phyloP scores from a whole-genome alignment of 106 monocot genomes.

The Chionographis japonica region DNA sequence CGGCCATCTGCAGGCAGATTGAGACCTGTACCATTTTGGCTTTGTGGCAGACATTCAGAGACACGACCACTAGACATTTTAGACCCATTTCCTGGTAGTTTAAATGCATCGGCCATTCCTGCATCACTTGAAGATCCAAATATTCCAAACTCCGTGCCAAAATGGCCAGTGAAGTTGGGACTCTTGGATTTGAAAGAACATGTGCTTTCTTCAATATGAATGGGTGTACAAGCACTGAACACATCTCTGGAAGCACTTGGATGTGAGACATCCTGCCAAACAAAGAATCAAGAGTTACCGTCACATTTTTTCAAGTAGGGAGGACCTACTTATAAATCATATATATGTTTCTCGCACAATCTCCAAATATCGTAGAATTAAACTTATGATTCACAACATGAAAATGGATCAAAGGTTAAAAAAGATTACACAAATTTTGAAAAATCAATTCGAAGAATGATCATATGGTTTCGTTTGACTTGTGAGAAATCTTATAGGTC shows the following conservation, averaged over 20 bases:
- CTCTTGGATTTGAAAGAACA: slow-evolving; percentile 60
- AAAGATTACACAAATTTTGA: no score
- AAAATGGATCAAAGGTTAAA: no score
- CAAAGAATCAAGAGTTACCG: background rate
- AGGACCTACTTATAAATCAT: background rate
- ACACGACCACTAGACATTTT: slow-evolving; percentile 25
- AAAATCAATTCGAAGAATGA: no score
- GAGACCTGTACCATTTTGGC: slow-evolving; percentile 22
- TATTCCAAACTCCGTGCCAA: slow-evolving; percentile 27
- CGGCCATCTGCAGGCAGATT: slow-evolving; percentile 19
- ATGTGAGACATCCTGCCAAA: slow-evolving; percentile 28
- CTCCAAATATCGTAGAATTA: background rate
- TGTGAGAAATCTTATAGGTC: no score
- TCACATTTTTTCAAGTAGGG: background rate
- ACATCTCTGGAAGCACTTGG: slow-evolving; percentile 25
- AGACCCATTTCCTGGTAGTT: slow-evolving; percentile 23
- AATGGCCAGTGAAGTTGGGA: slow-evolving; percentile 22
- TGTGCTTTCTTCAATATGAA: slow-evolving; percentile 53
- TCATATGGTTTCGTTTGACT: no score
- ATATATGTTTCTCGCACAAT: background rate
- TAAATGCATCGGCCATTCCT: slow-evolving; percentile 18
- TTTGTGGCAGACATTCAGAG: slow-evolving; percentile 16
- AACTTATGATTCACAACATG: no score
- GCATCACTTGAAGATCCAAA: slow-evolving; percentile 30
- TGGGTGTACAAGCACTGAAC: slow-evolving; percentile 25